Base-by-base conservation (phyloP, 2,329 filamentous ascomycete genomes). In the Sphaerulina vaccinii region DNA sequence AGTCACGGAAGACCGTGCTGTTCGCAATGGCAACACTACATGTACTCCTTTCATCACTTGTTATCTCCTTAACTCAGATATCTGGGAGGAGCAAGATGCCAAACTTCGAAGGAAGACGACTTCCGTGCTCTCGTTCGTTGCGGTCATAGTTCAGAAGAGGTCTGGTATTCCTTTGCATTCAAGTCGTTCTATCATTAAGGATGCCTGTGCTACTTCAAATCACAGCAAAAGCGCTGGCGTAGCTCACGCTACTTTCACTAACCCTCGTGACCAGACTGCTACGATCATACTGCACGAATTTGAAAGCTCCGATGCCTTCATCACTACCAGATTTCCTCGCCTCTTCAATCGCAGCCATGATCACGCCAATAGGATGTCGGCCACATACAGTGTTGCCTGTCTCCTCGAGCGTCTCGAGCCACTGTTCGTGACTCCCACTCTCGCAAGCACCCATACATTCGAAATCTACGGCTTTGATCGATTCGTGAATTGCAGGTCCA, bases 321-420 rank as follows among this genome's bases (percentile, higher is more conserved):
- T 53, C 69, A 13, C 44, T 50, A 10, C 33, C 35, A 9, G 70
- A 57, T 22, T 72, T 60, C 29, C 62, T 54, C 24, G 88, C 66
- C 42, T 77, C 73, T 72, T 96, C 91, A 54, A 97, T 71, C 0
- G 87, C 90, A 0, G 91, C 90, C 89, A 99, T 90, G 32, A 87
- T 81, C 3, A 97, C 86, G 0, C 93, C 91, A 62, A 99, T 97
- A 0, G 93, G 93, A 73, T 99, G 93, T 42, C 92, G 79, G 3
- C 93, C 93, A 65, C 93, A 99, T 0, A 99, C 89, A 0, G 93
- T 96, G 63, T 99, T 99, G 11, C 82, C 82, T 0, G 92, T 97
- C 29, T 81, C 73, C 46, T 77, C 71, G 16, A 99, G 70, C 35
- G 83, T 85, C 2, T 81, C 75, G 13, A 88, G 75, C 68, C 96